These are phyloP conservation scores for Oidiodendron maius DNA, from an alignment of 495 filamentous ascomycete genomes.

Conservation along the genomic window DNA sequence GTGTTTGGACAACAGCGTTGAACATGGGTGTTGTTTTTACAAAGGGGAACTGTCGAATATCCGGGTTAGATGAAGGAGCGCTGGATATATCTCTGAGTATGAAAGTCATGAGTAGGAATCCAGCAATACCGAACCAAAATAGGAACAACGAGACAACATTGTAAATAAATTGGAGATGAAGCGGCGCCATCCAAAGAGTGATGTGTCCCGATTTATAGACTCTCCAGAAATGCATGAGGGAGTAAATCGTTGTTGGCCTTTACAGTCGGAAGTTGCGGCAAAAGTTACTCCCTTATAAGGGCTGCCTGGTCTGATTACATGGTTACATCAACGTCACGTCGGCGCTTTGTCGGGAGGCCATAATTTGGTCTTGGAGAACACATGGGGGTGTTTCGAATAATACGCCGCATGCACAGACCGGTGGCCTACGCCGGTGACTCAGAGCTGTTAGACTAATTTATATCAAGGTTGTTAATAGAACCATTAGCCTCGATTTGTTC, in stretches of 20 bases:
- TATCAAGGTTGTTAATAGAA: too few species aligned
- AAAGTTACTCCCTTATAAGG: too few species aligned
- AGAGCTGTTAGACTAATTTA: too few species aligned
- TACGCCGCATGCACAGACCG: too few species aligned
- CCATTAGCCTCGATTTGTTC: too few species aligned
- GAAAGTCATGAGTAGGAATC: conserved; percentile 85
- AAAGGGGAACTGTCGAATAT: conserved; percentile 59
- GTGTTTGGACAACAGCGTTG: conserved; percentile 82
- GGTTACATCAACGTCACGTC: too few species aligned
- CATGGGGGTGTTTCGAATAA: too few species aligned
- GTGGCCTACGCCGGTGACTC: too few species aligned
- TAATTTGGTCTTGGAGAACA: too few species aligned
- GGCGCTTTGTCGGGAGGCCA: too few species aligned
- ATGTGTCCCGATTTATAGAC: background rate
- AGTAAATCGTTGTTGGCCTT: background rate
- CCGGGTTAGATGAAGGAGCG: conserved; percentile 42
- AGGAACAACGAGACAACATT: conserved; percentile 60
- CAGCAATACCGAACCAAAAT: conserved; percentile 86
- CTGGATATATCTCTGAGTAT: conserved; percentile 94
- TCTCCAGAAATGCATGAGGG: background rate
- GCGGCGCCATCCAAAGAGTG: background rate
- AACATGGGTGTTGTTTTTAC: conserved; percentile 77
- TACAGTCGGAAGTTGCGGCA: too few species aligned
- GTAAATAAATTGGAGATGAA: background rate
- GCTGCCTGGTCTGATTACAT: too few species aligned